Evolutionary conservation across 2,329 filamentous ascomycete species (phyloP), one percentile per base, ranked within the genome.

Genomic region (Exophiala lecanii-corni): DNA sequence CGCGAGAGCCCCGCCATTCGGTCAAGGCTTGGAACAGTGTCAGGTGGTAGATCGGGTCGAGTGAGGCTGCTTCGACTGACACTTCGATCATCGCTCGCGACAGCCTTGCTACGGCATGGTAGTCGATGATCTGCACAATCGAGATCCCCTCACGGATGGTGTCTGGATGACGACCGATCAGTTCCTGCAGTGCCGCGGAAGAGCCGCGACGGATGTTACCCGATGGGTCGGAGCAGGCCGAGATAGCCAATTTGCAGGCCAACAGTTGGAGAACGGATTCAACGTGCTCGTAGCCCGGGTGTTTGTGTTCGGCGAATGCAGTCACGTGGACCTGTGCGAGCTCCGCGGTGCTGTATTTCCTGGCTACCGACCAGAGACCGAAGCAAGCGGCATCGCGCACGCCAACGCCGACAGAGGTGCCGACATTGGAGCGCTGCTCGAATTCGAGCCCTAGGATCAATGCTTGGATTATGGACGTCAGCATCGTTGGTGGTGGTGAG

Each of bases 331-430:
- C 3, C 0, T 71, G 70, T 9, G 84, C 71, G 5, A 97, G 73
- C 62, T 97, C 91, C 1, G 70, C 59, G 0, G 89, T 95, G 1
- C 79, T 81, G 57, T 97, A 98, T 41, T 91, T 82, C 42, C 92
- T 78, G 16, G 91, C 87, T 5, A 97, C 64, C 1, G 89, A 85
- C 92, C 92, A 98, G 17, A 97, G 83, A 5, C 92, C 92, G 61
- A 97, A 98, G 61, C 89, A 96, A 2, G 92, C 88, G 9, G 92
- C 91, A 67, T 98, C 92, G 35, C 92, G 80, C 12, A 98, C 89
- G 55, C 94, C 95, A 1, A 86, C 84, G 2, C 92, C 92, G 9
- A 91, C 73, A 2, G 87, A 89, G 9, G 77, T 81, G n/a, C 92
- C 91, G 2, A 87, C 88, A 0, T 87, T 78, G 34, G 84, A 86